Conservation (phyloP, 73 alveolate species). For the Paramecium pentaurelia region DNA sequence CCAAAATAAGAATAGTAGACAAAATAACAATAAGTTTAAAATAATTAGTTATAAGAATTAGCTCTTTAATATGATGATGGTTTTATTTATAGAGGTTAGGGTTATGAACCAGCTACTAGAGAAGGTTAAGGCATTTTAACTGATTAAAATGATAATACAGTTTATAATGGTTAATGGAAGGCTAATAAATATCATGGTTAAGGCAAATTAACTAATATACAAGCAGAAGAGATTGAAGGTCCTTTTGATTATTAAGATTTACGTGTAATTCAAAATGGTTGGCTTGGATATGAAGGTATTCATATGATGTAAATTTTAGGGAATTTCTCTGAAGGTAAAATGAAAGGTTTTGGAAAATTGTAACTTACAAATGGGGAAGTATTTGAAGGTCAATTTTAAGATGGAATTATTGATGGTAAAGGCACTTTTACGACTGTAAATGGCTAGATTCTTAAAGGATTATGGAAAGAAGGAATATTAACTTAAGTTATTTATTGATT, state of each 20-base stretch:
- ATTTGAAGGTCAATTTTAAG: not conserved
- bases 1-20: not conserved
- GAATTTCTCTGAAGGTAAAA: constrained; percentile 11
- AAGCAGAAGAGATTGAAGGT: not conserved
- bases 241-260: constrained; percentile 32
- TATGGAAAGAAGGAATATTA: constrained; percentile 1
- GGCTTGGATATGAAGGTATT: constrained; percentile 23
- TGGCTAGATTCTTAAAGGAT: not conserved
- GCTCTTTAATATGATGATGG: constrained; percentile 8
- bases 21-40: not conserved
- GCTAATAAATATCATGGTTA: constrained; percentile 24
- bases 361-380: constrained; percentile 1
- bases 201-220: not conserved
- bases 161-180: constrained; percentile 12
- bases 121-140: constrained; percentile 23
- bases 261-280: not conserved
- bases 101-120: constrained; percentile 43
- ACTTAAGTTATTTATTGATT: not conserved
- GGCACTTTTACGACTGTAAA: not conserved
- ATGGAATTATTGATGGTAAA: constrained; percentile 35
- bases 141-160: not conserved
- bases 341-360: not conserved
- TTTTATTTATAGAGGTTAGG: constrained; percentile 33
- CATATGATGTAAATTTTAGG: not conserved
- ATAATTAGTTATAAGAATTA: not conserved